Base-by-base conservation (phyloP, 768 basidiomycete genomes). In the Chlorophyllum brunneum region DNA sequence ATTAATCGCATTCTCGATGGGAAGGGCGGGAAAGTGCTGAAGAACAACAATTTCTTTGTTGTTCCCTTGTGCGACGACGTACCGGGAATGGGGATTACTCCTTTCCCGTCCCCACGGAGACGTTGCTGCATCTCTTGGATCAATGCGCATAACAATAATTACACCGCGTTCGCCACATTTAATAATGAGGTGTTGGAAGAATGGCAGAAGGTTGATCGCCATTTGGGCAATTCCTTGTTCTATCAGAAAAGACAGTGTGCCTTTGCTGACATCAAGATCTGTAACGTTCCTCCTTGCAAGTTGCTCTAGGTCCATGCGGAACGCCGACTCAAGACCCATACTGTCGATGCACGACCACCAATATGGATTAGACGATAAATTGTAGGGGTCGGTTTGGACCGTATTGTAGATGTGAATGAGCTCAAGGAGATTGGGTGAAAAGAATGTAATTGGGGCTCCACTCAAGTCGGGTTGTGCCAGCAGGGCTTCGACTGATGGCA, bases 361-460 rank as follows among this genome's bases (percentile, higher is more conserved):
- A 5, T 60, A 58, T 3, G 72, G 66, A 53, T 80, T 75, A 2
- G 79, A 71, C 44, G 78, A 80, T 5, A 88, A 65, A 51, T 76
- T 75, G 37, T 70, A 66, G 1, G 68, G 65, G 13, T 78, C 76
- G 10, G 73, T 64, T 42, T 67, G 66, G 6, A 78, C 78, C 43
- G 76, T 66, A 23, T 74, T 70, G 61, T 83, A 83, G 52, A 90
- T 65, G 24, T 80, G 71, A 30, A 68, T 58, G 8, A 98, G 77
- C 66, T 99, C 97, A 20, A 88, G 67, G 23, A 85, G 64, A 67
- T 99, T 99, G 0, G 97, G 97, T 0, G 95, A 88, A 40, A 83
- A 77, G 59, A 83, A 91, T 2, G 83, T 71, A 40, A 97, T 70
- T 2, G 83, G 80, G 3, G 83, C 62, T 39, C 58, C 60, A 5